Evolutionary conservation across 495 filamentous ascomycete species (phyloP).

Genomic region (Penicillium paxilli): DNA sequence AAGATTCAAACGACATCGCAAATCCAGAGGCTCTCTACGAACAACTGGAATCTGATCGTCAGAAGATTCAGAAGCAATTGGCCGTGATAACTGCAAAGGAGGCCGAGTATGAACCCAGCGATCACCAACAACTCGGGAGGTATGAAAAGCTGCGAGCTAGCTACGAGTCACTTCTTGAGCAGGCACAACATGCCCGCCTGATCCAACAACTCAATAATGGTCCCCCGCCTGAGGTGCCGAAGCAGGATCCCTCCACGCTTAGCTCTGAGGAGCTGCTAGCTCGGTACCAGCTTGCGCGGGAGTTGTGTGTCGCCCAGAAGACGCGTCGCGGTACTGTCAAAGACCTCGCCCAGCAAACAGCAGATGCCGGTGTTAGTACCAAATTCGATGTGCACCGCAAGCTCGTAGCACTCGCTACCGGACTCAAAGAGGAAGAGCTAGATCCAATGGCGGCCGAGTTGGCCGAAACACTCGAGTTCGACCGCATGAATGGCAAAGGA

Average conservation of each 20-base stretch:
- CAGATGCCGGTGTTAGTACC: slow-evolving; percentile 50
- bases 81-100: slow-evolving; percentile 31
- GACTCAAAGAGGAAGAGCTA: slow-evolving; percentile 49
- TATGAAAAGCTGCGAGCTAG: slow-evolving; percentile 36
- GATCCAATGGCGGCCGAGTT: slow-evolving; percentile 50
- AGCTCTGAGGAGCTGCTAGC: slow-evolving; percentile 29
- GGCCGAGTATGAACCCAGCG: slow-evolving; percentile 29
- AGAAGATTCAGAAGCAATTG: slow-evolving; percentile 40
- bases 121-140: slow-evolving; percentile 28
- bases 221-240: slow-evolving; percentile 8
- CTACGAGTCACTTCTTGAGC: slow-evolving; percentile 48
- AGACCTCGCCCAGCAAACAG: slow-evolving; percentile 47
- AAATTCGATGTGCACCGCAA: slow-evolving; percentile 54
- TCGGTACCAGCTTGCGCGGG: slow-evolving; percentile 34
- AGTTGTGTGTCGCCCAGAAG: slow-evolving; percentile 41
- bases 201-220: slow-evolving; percentile 22
- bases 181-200: slow-evolving; percentile 33
- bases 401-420: slow-evolving; percentile 51
- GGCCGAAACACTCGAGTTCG: slow-evolving; percentile 47
- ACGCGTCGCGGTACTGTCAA: slow-evolving; percentile 41
- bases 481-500: slow-evolving; percentile 44
- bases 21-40: slow-evolving; percentile 45
- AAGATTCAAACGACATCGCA: slow-evolving; percentile 40
- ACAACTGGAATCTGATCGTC: slow-evolving; percentile 46
- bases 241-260: slow-evolving; percentile 13